Percentiles rank a stretch among this genome's conserved stretches.
These are phyloP conservation scores for Bothriochloa decipiens DNA, from an alignment of 176 grass and related monocot species.

Conservation along the genomic window DNA sequence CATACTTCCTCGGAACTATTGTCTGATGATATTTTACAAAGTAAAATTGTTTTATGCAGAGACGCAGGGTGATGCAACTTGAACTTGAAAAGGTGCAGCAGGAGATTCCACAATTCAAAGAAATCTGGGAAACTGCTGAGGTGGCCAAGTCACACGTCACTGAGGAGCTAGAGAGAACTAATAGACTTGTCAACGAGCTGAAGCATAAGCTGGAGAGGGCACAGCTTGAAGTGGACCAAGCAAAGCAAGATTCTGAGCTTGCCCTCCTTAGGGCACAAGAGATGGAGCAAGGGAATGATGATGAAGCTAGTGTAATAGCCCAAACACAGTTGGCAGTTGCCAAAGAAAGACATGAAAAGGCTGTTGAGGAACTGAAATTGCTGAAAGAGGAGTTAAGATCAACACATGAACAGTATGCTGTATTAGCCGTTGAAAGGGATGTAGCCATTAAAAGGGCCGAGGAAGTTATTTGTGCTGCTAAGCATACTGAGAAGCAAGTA, in stretches of 20 bases:
- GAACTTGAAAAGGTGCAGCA: constrained; percentile 76
- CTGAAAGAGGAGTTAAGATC: constrained; percentile 58
- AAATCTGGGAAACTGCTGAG: constrained; percentile 57
- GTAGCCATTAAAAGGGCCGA: constrained; percentile 52
- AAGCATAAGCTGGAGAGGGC: constrained; percentile 79
- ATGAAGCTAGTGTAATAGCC: constrained; percentile 70
- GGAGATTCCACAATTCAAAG: constrained; percentile 64
- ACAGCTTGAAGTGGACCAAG: constrained; percentile 74
- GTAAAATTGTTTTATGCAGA: constrained; percentile 53
- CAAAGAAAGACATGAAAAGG: constrained; percentile 68
- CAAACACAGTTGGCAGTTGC: constrained; percentile 71
- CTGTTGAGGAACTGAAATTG: constrained; percentile 64
- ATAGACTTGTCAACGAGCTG: constrained; percentile 65
- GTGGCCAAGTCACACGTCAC: constrained; percentile 56
- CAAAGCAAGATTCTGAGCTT: constrained; percentile 89
- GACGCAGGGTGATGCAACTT: constrained; percentile 53
- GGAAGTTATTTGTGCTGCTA: constrained; percentile 49
- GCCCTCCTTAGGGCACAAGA: constrained; percentile 68
- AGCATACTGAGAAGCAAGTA: constrained; percentile 60
- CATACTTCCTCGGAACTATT: constrained; percentile 2
- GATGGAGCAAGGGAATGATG: constrained; percentile 72
- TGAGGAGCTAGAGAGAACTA: constrained; percentile 67
- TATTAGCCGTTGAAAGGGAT: constrained; percentile 68
- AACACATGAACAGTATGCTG: constrained; percentile 63
- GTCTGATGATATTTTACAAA: constrained; percentile 3